Conservation (phyloP, 768 basidiomycete genomes). For the Tricholoma hemisulphureum region DNA sequence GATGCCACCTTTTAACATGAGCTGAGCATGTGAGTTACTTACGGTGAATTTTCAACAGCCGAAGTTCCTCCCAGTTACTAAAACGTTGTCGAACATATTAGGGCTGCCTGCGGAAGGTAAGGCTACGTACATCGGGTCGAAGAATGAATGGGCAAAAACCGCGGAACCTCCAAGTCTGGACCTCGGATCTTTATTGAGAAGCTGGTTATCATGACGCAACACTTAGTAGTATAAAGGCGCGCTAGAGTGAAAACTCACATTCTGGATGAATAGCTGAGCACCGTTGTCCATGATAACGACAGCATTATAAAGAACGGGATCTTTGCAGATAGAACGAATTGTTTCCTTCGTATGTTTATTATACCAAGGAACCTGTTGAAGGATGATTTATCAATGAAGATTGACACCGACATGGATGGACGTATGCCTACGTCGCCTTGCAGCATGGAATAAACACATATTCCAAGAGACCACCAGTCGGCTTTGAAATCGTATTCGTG, state of each 20-base stretch:
- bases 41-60: conserved; percentile 1
- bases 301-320: too few species aligned
- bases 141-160: conserved; percentile 9
- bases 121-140: conserved; percentile 3
- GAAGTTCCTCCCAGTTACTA: conserved; percentile 9
- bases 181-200: conserved; percentile 3
- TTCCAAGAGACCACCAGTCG: conserved; percentile 14
- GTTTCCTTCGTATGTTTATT: background rate
- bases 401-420: background rate
- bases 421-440: conserved; percentile 8
- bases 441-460: conserved; percentile 11
- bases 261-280: too few species aligned
- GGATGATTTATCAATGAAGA: background rate
- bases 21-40: background rate
- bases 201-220: background rate
- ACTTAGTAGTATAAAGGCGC: background rate
- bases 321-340: too few species aligned
- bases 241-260: background rate
- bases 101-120: background rate
- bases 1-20: background rate
- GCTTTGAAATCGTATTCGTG: background rate
- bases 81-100: background rate
- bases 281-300: too few species aligned
- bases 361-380: conserved; percentile 6
- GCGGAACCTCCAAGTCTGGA: background rate